Evolutionary conservation across 1,139 yeast species (phyloP), one percentile per base, ranked within the genome.

Genomic region (Pichia kudriavzevii): DNA sequence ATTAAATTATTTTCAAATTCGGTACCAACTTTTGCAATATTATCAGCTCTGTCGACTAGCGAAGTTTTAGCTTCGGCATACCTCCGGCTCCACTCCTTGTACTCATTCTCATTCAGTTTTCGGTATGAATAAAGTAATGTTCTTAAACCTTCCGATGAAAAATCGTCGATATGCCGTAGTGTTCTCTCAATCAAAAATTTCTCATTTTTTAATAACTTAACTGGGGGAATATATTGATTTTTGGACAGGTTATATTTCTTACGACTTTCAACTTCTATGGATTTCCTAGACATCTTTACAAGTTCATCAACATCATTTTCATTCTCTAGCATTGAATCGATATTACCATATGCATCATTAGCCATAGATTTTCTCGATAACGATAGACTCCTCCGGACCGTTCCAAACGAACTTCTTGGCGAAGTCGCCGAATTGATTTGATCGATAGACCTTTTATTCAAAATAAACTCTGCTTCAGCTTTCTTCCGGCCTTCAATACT

Each of bases 111-210:
- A 31, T 70, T 70, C 26, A 93, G 49, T 79, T 91, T 83, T 47
- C 74, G 75, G 59, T 73, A 85, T 1, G 87, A 79, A 55, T 87
- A 93, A 44, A 93, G 58, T 43, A 91, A 67, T 0, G 98, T 93
- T 52, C 99, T 72, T 41, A 91, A 64, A 1, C 99, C 98, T 46
- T 91, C 97, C 0, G 94, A 80, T 0, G 97, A 87, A 55, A 88
- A 91, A 41, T 84, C 94, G 48, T 91, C 97, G 38, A 93, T 72
- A 47, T 93, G 95, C 48, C 84, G 83, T 39, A 91, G 63, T 0
- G 97, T 91, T 45, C 75, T 77, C 53, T 88, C 96, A 38, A 88
- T 58, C 7, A 88, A 66, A 50, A 73, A 84, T 44, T 75, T 87
- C 16, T 85, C 95, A 50, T 84, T 81, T n/a, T 69, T 56, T 9